Evolutionary conservation across 495 filamentous ascomycete genomes (phyloP), one percentile per base, ranked within the genome.

Genomic region (Pyrenula massariospora): DNA sequence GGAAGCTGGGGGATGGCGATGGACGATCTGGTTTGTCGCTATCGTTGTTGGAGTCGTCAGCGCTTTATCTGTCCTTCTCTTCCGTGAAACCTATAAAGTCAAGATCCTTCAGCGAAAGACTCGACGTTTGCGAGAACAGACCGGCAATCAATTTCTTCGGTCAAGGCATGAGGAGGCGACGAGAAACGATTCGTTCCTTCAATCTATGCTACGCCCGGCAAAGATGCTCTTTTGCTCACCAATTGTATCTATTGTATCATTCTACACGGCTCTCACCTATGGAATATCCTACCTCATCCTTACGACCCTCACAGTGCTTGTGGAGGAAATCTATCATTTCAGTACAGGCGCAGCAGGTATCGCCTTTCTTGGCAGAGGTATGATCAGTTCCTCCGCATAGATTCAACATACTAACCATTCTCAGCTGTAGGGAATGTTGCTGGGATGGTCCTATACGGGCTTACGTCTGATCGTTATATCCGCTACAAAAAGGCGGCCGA

Each of bases 251-350:
- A 67, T 76, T 54, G 73, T 81, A 2, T 72, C 79, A 12, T 57
- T 76, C 11, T 83, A 83, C 69, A 79, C 80, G 69, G 77, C 75
- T 36, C 86, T 82, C 62, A 65, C 85, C 22, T 87, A 84, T 65
- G 84, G 83, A 3, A 65, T 86, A 11, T 79, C 83, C 59, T 87
- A 87, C 61, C 73, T 88, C 22, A 75, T 86, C 47, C 66, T 85
- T 1, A 71, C 79, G 1, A 79, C 77, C 25, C 84, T 84, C 67
- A 73, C 81, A 0, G 52, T 50, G 0, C 70, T 86, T 19, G 84
- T 76, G 73, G 67, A 65, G 11, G 50, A 57, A 1, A 58, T 60
- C 0, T 85, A 85, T 66, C 59, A 72, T 56, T 64, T 80, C 63
- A 62, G 63, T 25, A 50, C 71, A 24, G 72, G 70, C 2, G 69